Evolutionary conservation across 1,284 basidiomycete species (phyloP).

Genomic region (Austropuccinia psidii): DNA sequence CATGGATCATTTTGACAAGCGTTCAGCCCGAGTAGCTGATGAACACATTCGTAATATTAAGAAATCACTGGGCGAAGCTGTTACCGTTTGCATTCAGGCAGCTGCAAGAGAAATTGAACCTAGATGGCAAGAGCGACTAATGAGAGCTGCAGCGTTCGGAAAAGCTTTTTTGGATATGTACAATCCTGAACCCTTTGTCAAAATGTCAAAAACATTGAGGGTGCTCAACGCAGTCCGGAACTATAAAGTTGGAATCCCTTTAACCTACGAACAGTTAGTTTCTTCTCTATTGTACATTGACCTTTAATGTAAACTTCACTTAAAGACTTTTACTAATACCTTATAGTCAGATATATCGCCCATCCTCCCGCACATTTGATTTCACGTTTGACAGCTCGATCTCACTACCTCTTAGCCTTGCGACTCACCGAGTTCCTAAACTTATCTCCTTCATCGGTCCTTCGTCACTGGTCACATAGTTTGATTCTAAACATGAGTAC

Average conservation of each 20-base stretch:
- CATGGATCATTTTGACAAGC: constrained; percentile 65
- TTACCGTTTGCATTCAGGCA: constrained; percentile 87
- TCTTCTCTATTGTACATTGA: constrained; percentile 40
- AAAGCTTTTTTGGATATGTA: constrained; percentile 85
- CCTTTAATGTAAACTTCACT: background rate
- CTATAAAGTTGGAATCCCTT: constrained; percentile 84
- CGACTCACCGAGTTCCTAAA: constrained; percentile 78
- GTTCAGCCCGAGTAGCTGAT: constrained; percentile 73
- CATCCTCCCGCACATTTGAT: constrained; percentile 55
- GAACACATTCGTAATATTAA: constrained; percentile 83
- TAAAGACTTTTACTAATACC: background rate
- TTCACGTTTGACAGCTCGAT: constrained; percentile 71
- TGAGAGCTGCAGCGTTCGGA: constrained; percentile 89
- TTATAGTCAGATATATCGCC: constrained; percentile 14
- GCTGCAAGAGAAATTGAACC: constrained; percentile 87
- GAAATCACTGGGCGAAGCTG: constrained; percentile 74
- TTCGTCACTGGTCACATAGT: constrained; percentile 92
- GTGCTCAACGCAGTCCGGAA: constrained; percentile 89
- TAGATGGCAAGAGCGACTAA: constrained; percentile 73
- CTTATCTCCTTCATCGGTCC: constrained; percentile 73
- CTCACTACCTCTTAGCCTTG: constrained; percentile 81
- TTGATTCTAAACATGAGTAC: constrained; percentile 56
- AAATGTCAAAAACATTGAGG: constrained; percentile 82
- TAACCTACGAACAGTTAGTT: constrained; percentile 79
- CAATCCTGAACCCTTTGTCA: constrained; percentile 80